Evolutionary conservation across 164 flowering plant genomes (phyloP).

Genomic region (Hamamelis virginiana): DNA sequence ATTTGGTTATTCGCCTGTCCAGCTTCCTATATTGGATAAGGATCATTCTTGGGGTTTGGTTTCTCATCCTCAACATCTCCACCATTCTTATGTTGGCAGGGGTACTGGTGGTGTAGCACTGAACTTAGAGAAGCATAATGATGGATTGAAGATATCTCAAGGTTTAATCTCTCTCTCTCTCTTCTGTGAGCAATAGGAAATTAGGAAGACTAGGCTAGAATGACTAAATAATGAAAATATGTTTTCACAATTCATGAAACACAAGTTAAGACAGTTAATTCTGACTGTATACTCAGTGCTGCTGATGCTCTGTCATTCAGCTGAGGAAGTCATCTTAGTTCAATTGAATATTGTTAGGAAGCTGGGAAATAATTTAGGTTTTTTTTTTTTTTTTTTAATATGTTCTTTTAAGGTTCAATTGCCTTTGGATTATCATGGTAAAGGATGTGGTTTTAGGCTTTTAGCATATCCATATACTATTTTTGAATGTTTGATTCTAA

Average conservation of each 20-base stretch:
- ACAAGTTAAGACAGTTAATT: neutral
- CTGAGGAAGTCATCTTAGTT: neutral
- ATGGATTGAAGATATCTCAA: constrained; percentile 31
- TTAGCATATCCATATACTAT: no score
- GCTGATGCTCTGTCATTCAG: no score
- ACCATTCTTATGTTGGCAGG: constrained; percentile 46
- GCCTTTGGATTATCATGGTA: neutral
- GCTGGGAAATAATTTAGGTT: neutral
- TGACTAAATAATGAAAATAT: neutral
- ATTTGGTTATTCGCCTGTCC: constrained; percentile 71
- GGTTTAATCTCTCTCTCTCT: constrained; percentile 17
- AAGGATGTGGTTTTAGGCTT: no score
- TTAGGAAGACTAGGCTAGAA: neutral
- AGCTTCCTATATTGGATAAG: constrained; percentile 68
- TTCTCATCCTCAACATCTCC: constrained; percentile 50
- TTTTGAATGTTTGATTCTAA: no score
- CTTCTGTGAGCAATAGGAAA: neutral
- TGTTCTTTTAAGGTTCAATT: neutral
- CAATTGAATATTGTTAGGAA: neutral
- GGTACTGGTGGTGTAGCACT: constrained; percentile 23
- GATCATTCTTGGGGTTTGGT: constrained; percentile 51
- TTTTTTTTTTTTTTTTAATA: neutral
- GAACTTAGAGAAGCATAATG: constrained; percentile 39
- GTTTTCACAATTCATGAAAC: neutral
- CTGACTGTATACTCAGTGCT: neutral